Evolutionary conservation across 83 land plant genomes (phyloP), one percentile per base, ranked within the genome.

Genomic region (Picea abies): DNA sequence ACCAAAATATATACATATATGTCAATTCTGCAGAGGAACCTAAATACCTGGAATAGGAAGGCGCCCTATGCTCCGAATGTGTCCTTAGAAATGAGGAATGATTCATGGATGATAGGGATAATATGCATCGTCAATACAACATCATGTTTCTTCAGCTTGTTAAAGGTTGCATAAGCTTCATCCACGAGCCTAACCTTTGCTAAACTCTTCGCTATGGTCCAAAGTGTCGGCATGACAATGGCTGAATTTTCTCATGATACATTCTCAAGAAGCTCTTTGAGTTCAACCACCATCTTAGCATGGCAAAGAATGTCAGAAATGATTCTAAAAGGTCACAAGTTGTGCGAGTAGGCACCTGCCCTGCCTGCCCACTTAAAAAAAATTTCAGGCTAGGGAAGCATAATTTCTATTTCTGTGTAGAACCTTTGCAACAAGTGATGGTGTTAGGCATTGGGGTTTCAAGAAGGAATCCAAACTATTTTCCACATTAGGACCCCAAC

Each of bases 241-340:
- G 80, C 67, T 41, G 32, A 44, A 32, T 72, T 76, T 4, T 29
- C 66, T 3, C 11, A 56, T 37, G 73, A 22, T 56, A 80, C 39
- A 62, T 80, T 88, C 0, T 70, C 64, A 66, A 79, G 88, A 78
- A 92, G 89, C 11, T 76, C 20, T 65, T 83, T 76, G 84, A 92
- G 77, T 67, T 92, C 81, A 60, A 75, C 32, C 78, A 82, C 82
- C 91, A 87, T 87, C 23, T 79, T 64, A 52, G 91, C 79, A 62
- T 73, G 39, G 69, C 86, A 81, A 60, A 92, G 90, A 35, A 87
- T 83, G 20, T 60, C 81, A 49, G 90, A 67, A 64, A 89, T 79
- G 82, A 35, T 64, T 29, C 19, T 78, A 4, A 78, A 5, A n/a
- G 63, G 14, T 29, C 7, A 4, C 17, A 60, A 60, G 56, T 39